Evolutionary conservation across 2,329 filamentous ascomycete species (phyloP).

Genomic region (Venturia asperata): DNA sequence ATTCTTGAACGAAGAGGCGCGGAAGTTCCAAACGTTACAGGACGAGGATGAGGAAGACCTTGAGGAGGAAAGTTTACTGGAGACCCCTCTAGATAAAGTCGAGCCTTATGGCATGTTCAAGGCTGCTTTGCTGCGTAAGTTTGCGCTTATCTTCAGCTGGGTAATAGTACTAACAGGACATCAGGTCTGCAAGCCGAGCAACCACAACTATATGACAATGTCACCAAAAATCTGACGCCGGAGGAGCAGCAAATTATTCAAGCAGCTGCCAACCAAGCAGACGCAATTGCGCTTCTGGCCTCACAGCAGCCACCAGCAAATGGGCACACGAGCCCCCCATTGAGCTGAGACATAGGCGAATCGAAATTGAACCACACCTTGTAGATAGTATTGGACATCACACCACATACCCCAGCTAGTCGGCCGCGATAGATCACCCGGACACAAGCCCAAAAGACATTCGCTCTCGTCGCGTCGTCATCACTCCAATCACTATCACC

Average conservation of each 20-base stretch:
- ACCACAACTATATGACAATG: slow-evolving; percentile 74
- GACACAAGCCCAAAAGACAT: slow-evolving; percentile 9
- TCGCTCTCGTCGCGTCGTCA: background rate
- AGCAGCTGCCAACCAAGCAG: slow-evolving; percentile 66
- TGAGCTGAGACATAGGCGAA: background rate
- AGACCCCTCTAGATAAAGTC: slow-evolving; percentile 90
- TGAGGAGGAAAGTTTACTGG: slow-evolving; percentile 85
- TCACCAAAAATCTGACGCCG: slow-evolving; percentile 69
- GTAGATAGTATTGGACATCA: slow-evolving; percentile 1
- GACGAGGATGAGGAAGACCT: slow-evolving; percentile 82
- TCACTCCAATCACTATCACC: background rate
- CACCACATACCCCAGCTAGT: background rate
- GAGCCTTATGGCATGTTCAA: slow-evolving; percentile 92
- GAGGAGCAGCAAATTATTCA: slow-evolving; percentile 80
- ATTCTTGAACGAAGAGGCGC: slow-evolving; percentile 90
- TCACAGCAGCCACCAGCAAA: slow-evolving; percentile 1
- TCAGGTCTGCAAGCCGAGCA: slow-evolving; percentile 83
- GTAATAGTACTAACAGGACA: slow-evolving; percentile 19
- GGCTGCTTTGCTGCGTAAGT: slow-evolving; percentile 71
- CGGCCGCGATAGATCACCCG: slow-evolving; percentile 1
- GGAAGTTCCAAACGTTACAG: slow-evolving; percentile 69
- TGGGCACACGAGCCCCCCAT: background rate
- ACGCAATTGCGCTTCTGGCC: slow-evolving; percentile 42
- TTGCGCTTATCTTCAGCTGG: background rate
- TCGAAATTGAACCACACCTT: background rate